phyloP scores from a whole-genome alignment of 371 early-diverging fungal species.

The Choanephora cucurbitarum region DNA sequence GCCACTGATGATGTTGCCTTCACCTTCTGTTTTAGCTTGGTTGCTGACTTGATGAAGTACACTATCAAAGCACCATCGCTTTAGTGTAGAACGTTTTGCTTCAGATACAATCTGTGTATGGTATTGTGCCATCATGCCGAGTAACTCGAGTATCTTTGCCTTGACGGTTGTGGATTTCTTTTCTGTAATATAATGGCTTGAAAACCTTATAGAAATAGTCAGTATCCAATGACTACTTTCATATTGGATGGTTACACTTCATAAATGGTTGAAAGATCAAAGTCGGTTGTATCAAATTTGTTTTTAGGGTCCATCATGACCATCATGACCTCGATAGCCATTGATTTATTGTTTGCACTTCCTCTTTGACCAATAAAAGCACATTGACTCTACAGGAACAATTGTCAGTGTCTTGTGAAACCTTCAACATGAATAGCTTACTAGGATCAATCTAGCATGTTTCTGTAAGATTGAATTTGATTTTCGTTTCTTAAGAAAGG shows the following conservation, averaged over 20 bases:
- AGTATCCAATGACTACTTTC: no score
- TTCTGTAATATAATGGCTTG: conserved; percentile 15
- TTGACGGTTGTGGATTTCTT: conserved; percentile 33
- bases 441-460: conserved; percentile 25
- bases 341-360: not conserved
- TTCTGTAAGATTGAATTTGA: conserved; percentile 23
- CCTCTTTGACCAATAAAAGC: conserved; percentile 9
- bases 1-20: conserved; percentile 31
- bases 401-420: not conserved
- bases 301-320: conserved; percentile 9
- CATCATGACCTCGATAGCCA: conserved; percentile 15
- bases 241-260: conserved; percentile 39
- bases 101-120: conserved; percentile 31
- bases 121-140: conserved; percentile 47
- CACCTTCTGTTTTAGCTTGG: conserved; percentile 19
- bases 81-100: conserved; percentile 16
- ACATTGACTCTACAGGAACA: not conserved
- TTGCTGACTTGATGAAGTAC: conserved; percentile 11
- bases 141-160: conserved; percentile 47
- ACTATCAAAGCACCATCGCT: conserved; percentile 44
- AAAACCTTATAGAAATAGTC: no score
- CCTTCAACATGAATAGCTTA: not conserved
- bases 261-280: conserved; percentile 70
- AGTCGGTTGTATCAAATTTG: conserved; percentile 11
- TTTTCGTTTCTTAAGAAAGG: conserved; percentile 29